Evolutionary conservation across 2,329 filamentous ascomycete genomes (phyloP), one percentile per base, ranked within the genome.

Genomic region (Lachnellula cervina): DNA sequence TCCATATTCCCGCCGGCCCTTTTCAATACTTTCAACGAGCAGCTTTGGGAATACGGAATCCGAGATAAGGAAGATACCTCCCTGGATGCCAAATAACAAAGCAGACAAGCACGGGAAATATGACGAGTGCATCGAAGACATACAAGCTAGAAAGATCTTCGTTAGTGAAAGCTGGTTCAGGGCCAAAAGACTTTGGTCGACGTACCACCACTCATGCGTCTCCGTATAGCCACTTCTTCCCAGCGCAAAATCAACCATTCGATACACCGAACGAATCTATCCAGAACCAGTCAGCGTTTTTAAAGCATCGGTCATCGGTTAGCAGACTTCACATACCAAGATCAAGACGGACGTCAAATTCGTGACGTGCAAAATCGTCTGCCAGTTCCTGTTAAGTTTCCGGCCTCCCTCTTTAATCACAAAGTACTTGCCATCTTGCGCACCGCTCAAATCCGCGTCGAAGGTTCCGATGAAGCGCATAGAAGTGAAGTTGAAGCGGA

Each of bases 401-500:
- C 58, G 64, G 34, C 62, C 58, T 0, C 49, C 53, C 0, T 60
- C 64, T 55, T 65, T 63, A 25, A 70, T 63, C 49, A 51, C 42
- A 45, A 62, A 48, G 34, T 65, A 65, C 54, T 63, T 66, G 58
- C 57, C 59, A 23, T 42, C 47, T 17, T 54, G 50, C 1, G 37
- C 32, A 4, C 19, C 37, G 13, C 6, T 49, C 37, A 70, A 62
- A 23, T 69, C 63, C 54, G 70, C 59, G 17, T 66, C 58, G 8
- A 72, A 64, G 11, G 59, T 58, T 6, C 62, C 58, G 5, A 60
- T 61, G 60, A 76, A 76, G 23, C 64, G 64, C 54, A 69, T 72
- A 1, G 73, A 75, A 4, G 72, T 74, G 52, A 77, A 76, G 59
- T 77, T 74, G 61, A 79, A 79, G 6, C 76, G 72, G 3, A 71